Evolutionary conservation across 2,329 filamentous ascomycete species (phyloP).

Genomic region (Cladophialophora psammophila): DNA sequence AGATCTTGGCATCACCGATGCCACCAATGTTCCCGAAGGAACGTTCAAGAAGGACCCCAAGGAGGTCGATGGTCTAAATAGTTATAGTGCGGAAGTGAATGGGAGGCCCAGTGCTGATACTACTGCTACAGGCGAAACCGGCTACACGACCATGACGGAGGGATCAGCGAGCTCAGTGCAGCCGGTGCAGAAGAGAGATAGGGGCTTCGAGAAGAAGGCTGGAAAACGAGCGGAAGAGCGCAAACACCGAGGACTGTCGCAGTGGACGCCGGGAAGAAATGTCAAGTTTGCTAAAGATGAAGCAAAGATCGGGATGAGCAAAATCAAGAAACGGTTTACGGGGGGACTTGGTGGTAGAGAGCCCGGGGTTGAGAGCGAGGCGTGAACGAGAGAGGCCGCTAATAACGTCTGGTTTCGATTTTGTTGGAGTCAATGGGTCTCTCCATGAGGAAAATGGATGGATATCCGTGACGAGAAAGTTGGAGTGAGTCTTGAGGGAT

Average conservation of each 20-base stretch:
- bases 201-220: constrained; percentile 45
- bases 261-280: constrained; percentile 91
- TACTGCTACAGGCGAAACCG: constrained; percentile 51
- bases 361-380: constrained; percentile 85
- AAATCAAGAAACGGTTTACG: constrained; percentile 77
- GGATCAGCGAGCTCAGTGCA: constrained; percentile 32
- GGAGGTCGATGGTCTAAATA: constrained; percentile 38
- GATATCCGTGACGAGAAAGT: neutral
- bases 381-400: constrained; percentile 29
- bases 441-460: neutral
- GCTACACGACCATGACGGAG: constrained; percentile 38
- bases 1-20: constrained; percentile 68
- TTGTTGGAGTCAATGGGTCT: neutral
- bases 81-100: constrained; percentile 34
- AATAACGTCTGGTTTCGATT: neutral
- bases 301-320: constrained; percentile 76
- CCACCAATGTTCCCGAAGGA: constrained; percentile 44
- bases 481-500: neutral
- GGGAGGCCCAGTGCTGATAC: constrained; percentile 47
- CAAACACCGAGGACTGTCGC: constrained; percentile 89
- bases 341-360: constrained; percentile 76
- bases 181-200: constrained; percentile 34
- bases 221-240: constrained; percentile 68
- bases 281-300: constrained; percentile 87
- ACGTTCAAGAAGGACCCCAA: constrained; percentile 40